Conservation (phyloP, 106 monocot genomes). For the Chionographis japonica region DNA sequence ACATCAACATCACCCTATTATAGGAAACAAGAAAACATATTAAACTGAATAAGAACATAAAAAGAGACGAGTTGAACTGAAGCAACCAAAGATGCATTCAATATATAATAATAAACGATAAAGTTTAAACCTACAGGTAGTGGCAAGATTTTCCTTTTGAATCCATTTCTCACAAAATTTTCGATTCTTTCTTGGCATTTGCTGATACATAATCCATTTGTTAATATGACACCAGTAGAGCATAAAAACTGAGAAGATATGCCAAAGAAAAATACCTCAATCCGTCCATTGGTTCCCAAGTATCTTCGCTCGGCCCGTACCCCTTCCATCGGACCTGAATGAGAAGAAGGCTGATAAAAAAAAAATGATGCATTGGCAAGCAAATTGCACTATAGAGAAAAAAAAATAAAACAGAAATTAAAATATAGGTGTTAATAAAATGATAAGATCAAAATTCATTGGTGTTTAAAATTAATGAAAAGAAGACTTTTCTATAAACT, state of each 20-base stretch:
- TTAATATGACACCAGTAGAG: not conserved
- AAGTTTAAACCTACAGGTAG: constrained; percentile 34
- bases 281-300: constrained; percentile 65
- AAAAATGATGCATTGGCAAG: not conserved
- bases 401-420: not conserved
- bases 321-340: constrained; percentile 71
- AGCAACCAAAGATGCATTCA: not conserved
- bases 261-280: constrained; percentile 26
- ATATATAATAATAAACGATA: not conserved
- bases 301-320: constrained; percentile 49
- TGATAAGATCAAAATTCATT: too few relatives aligned
- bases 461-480: too few relatives aligned
- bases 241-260: not conserved
- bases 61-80: not conserved
- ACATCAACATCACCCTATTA: constrained; percentile 73
- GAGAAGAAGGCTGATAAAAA: not conserved
- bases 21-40: not conserved
- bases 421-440: too few relatives aligned
- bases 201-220: constrained; percentile 14
- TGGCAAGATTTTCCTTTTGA: constrained; percentile 39
- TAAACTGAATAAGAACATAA: not conserved
- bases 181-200: constrained; percentile 41
- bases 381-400: not conserved
- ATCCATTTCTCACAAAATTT: constrained; percentile 49
- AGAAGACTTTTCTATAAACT: too few relatives aligned